Evolutionary conservation across 306 rosid genomes (phyloP).

Genomic region (Cotoneaster glaucophyllus): DNA sequence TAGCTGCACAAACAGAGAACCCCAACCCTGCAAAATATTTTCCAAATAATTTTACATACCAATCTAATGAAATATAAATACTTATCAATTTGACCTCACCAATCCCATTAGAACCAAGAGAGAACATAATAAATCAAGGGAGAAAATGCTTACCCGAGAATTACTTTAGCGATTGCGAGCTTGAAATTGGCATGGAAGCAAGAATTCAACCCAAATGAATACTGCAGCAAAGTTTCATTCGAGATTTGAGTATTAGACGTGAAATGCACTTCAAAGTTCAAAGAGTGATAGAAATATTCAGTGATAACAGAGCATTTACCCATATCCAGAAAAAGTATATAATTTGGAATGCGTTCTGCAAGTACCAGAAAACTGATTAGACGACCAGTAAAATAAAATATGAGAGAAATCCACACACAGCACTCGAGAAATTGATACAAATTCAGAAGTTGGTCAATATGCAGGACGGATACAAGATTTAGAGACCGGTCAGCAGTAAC

Average conservation of each 20-base stretch:
- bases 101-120: neutral
- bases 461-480: neutral
- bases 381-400: constrained; percentile 10
- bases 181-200: constrained; percentile 60
- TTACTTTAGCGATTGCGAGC: constrained; percentile 49
- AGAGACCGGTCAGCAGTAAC: neutral
- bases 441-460: neutral
- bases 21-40: constrained; percentile 34
- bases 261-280: neutral
- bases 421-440: neutral
- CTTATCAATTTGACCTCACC: neutral
- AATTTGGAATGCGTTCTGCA: constrained; percentile 89
- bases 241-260: constrained; percentile 6
- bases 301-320: constrained; percentile 40
- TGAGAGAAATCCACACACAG: neutral
- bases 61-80: neutral
- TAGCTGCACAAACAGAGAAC: constrained; percentile 76
- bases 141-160: constrained; percentile 52
- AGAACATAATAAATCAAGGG: neutral
- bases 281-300: constrained; percentile 4
- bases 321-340: constrained; percentile 76
- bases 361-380: constrained; percentile 16
- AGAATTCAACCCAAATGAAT: constrained; percentile 57
- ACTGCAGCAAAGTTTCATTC: constrained; percentile 42
- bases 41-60: neutral